Percentiles rank a stretch among this genome's conserved stretches.
These are phyloP conservation scores for Cryptosporidium parvum DNA, from an alignment of 169 alveolate species.

Conservation along the genomic window DNA sequence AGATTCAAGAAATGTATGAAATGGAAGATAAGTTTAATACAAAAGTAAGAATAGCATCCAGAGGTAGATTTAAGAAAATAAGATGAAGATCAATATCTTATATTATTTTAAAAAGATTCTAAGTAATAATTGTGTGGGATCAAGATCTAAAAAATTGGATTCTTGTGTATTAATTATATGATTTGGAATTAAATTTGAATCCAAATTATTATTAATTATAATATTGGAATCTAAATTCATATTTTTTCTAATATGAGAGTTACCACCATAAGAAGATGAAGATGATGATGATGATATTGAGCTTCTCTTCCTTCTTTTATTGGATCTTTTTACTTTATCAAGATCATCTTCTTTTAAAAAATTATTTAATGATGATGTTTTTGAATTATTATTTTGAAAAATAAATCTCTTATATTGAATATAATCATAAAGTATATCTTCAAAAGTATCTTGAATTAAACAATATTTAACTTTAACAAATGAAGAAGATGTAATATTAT, in stretches of 20 bases:
- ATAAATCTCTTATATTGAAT: conserved; percentile 24
- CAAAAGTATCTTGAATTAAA: conserved; percentile 51
- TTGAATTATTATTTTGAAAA: not conserved
- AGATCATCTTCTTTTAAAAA: not conserved
- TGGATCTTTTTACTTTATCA: conserved; percentile 7
- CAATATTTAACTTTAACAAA: conserved; percentile 59
- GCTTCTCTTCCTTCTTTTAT: conserved; percentile 14
- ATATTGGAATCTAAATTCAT: not conserved
- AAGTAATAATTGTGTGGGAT: conserved; percentile 28
- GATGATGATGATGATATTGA: conserved; percentile 2
- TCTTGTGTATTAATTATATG: not conserved
- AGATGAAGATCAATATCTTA: not conserved
- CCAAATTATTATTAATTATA: no score
- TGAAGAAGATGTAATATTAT: not conserved
- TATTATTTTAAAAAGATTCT: conserved; percentile 34
- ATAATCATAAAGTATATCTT: conserved; percentile 56
- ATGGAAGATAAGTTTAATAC: conserved; percentile 32
- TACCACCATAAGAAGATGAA: conserved; percentile 61
- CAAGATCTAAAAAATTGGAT: conserved; percentile 8
- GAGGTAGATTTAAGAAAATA: conserved; percentile 27
- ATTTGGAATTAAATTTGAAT: not conserved
- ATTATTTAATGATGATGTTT: not conserved
- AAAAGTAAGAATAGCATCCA: conserved; percentile 33
- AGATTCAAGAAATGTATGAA: not conserved
- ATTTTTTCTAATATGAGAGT: conserved; percentile 37